Evolutionary conservation across 495 filamentous ascomycete genomes (phyloP).

Genomic region (Talaromyces borbonicus): DNA sequence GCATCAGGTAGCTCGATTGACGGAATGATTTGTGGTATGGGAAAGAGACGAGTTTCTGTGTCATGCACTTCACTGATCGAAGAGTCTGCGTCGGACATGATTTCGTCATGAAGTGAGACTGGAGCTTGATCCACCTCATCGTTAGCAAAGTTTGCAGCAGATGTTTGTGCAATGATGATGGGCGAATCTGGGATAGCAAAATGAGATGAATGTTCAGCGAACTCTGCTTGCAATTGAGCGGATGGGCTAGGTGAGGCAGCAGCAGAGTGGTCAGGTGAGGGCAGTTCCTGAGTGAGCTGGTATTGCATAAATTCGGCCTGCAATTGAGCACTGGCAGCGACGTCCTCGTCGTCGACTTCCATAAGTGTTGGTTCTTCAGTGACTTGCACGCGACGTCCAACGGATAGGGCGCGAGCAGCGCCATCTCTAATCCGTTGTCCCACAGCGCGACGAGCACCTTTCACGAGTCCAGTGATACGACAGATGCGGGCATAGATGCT

Average conservation of each 20-base stretch:
- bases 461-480: background rate
- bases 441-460: background rate
- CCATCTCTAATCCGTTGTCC: background rate
- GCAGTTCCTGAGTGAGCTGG: background rate
- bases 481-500: background rate
- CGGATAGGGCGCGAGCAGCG: background rate
- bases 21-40: background rate
- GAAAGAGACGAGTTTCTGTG: too few species aligned
- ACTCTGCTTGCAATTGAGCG: conserved; percentile 5
- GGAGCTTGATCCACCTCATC: background rate
- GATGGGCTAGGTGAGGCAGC: background rate
- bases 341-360: background rate
- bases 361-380: background rate
- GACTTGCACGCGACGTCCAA: background rate
- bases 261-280: background rate
- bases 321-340: background rate
- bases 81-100: background rate
- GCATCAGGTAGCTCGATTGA: too few species aligned
- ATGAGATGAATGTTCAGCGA: background rate
- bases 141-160: background rate
- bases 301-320: background rate
- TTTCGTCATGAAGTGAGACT: background rate
- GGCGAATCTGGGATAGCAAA: background rate
- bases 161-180: background rate
- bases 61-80: background rate